Evolutionary conservation across 495 filamentous ascomycete species (phyloP).

Genomic region (Cudoniella acicularis): DNA sequence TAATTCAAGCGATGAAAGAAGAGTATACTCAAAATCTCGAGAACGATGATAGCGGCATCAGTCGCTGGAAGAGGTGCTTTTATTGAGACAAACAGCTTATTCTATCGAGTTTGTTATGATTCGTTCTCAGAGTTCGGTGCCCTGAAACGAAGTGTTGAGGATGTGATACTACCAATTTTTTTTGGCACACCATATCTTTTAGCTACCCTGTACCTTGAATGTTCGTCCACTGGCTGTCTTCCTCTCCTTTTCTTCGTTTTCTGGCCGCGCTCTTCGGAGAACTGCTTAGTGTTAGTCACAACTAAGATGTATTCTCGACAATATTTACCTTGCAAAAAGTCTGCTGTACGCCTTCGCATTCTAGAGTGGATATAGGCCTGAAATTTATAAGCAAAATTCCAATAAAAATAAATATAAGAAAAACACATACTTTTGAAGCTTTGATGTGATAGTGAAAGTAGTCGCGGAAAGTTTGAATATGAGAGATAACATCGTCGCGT

Average conservation of each 20-base stretch:
- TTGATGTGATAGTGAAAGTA: slow-evolving; percentile 99
- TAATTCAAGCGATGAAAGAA: neutral
- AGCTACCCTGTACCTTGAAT: slow-evolving; percentile 49
- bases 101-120: neutral
- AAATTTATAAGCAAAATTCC: neutral
- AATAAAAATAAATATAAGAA: slow-evolving; percentile 19
- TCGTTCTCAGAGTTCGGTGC: neutral
- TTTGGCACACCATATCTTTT: neutral
- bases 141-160: neutral
- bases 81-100: neutral
- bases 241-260: slow-evolving; percentile 94
- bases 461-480: slow-evolving; percentile 99
- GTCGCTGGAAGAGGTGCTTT: neutral
- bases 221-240: slow-evolving; percentile 97
- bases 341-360: slow-evolving; percentile 94
- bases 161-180: neutral
- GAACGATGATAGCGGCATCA: neutral
- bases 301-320: neutral
- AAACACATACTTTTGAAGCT: slow-evolving; percentile 82
- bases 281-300: slow-evolving; percentile 49
- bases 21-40: neutral
- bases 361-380: slow-evolving; percentile 96
- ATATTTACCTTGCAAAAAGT: slow-evolving; percentile 86
- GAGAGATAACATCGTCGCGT: slow-evolving; percentile 91
- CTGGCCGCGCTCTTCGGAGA: slow-evolving; percentile 83